A percentile compares a stretch with the other conserved stretches of the same genome.
These are phyloP conservation scores for Coffea humblotiana DNA, from an alignment of 305 asterid genomes.

Conservation along the genomic window DNA sequence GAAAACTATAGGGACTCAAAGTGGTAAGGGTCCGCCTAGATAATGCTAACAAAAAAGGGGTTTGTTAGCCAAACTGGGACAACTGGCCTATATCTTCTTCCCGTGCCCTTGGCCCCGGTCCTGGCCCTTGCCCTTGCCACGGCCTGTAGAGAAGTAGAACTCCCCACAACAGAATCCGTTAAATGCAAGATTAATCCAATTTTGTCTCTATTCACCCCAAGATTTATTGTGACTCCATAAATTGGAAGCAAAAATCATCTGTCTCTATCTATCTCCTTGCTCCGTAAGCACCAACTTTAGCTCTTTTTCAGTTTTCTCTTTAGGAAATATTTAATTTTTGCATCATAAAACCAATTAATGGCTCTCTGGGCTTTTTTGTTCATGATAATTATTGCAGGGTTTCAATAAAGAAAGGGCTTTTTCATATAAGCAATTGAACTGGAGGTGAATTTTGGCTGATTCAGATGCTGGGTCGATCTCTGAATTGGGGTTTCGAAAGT, in stretches of 20 bases:
- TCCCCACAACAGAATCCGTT: background rate
- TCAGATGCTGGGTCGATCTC: slow-evolving; percentile 18
- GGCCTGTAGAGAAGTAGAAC: background rate
- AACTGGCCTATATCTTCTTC: background rate
- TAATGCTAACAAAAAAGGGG: too few relatives aligned
- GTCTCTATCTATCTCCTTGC: background rate
- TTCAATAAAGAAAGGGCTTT: slow-evolving; percentile 5
- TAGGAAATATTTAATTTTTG: background rate
- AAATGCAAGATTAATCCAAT: background rate
- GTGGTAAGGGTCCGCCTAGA: too few relatives aligned
- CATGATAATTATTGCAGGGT: slow-evolving; percentile 14
- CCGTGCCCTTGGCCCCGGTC: background rate
- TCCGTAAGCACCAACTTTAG: slow-evolving; percentile 1
- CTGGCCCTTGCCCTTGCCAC: background rate
- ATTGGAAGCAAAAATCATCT: background rate
- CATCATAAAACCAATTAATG: background rate
- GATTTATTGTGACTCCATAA: background rate
- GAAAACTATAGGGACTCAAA: too few relatives aligned
- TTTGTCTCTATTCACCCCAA: background rate
- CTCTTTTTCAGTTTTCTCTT: background rate
- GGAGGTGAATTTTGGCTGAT: slow-evolving; percentile 9
- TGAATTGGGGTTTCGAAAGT: slow-evolving; percentile 14
- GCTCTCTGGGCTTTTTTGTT: background rate
- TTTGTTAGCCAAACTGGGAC: background rate
- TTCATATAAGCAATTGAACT: background rate